These are phyloP conservation scores for Ocimum tenuiflorum DNA, from an alignment of 257 asterid genomes.

Conservation along the genomic window DNA sequence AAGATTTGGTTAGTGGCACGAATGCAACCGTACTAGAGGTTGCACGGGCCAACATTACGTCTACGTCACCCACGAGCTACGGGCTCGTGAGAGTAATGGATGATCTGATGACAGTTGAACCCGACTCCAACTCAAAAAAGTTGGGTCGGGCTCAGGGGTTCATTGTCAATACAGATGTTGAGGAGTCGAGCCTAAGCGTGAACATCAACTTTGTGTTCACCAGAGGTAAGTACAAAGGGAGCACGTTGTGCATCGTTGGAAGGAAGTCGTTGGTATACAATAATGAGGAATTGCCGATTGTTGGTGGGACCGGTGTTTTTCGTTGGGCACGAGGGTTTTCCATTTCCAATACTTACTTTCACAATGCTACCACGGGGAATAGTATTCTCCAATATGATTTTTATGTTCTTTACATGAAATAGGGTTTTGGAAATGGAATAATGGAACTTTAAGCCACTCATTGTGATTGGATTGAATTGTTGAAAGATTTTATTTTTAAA, in stretches of 20 bases:
- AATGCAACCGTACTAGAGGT: neutral
- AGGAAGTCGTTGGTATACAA: neutral
- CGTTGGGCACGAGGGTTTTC: too few relatives aligned
- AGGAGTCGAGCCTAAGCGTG: neutral
- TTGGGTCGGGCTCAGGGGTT: conserved; percentile 15
- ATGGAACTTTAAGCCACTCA: too few relatives aligned
- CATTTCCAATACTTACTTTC: too few relatives aligned
- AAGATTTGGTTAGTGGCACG: neutral
- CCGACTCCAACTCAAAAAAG: neutral
- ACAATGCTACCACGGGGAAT: too few relatives aligned
- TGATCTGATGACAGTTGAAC: neutral
- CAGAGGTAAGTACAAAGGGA: neutral
- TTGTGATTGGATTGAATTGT: too few relatives aligned
- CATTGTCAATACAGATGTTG: neutral
- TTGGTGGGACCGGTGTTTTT: too few relatives aligned
- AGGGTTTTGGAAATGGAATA: too few relatives aligned
- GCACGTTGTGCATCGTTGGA: neutral
- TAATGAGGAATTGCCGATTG: too few relatives aligned
- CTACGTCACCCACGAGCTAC: conserved; percentile 1
- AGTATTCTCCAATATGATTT: too few relatives aligned
- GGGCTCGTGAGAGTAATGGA: neutral
- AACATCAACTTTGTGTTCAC: neutral
- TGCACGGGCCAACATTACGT: neutral
- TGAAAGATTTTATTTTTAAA: too few relatives aligned
- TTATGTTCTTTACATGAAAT: too few relatives aligned